Evolutionary conservation across 495 filamentous ascomycete genomes (phyloP).

Genomic region (Parachaetomium inaequale): DNA sequence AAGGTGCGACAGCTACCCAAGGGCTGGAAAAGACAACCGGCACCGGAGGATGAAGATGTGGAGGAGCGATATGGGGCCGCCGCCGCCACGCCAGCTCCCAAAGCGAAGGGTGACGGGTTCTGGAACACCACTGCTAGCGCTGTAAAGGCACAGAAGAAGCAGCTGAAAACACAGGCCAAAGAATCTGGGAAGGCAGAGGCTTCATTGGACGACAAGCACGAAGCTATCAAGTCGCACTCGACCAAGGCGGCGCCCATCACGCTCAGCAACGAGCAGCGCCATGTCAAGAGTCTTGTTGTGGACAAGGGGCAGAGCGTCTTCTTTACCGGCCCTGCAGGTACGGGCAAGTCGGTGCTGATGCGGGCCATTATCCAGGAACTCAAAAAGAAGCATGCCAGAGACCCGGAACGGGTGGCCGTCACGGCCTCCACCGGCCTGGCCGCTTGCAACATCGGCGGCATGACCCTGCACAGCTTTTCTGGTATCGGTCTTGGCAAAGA

Average conservation of each 20-base stretch:
- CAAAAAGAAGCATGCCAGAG: conserved; percentile 65
- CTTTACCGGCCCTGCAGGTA: conserved; percentile 96
- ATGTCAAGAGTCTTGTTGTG: conserved; percentile 76
- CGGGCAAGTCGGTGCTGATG: conserved; percentile 94
- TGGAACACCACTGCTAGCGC: conserved; percentile 85
- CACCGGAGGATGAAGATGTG: conserved; percentile 25
- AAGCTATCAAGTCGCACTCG: conserved; percentile 33
- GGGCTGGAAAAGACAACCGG: conserved; percentile 19
- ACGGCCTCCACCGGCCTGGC: conserved; percentile 95
- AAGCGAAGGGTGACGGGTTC: conserved; percentile 38
- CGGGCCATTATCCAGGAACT: conserved; percentile 80
- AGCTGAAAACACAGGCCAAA: conserved; percentile 59
- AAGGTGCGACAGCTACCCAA: conserved; percentile 30
- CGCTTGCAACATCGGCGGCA: conserved; percentile 93
- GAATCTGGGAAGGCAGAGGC: conserved; percentile 33
- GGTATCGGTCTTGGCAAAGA: conserved; percentile 97
- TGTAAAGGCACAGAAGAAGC: conserved; percentile 76
- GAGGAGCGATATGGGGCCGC: conserved; percentile 30
- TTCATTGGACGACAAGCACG: conserved; percentile 31
- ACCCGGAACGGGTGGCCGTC: conserved; percentile 80
- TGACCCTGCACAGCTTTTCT: conserved; percentile 92
- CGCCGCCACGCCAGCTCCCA: conserved; percentile 33
- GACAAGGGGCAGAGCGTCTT: conserved; percentile 82
- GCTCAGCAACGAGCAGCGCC: conserved; percentile 79
- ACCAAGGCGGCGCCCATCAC: conserved; percentile 57